A percentile compares a stretch with the other conserved stretches of the same genome.
phyloP scores from a whole-genome alignment of 2,329 filamentous ascomycete species.

The Didymella arachidicola region DNA sequence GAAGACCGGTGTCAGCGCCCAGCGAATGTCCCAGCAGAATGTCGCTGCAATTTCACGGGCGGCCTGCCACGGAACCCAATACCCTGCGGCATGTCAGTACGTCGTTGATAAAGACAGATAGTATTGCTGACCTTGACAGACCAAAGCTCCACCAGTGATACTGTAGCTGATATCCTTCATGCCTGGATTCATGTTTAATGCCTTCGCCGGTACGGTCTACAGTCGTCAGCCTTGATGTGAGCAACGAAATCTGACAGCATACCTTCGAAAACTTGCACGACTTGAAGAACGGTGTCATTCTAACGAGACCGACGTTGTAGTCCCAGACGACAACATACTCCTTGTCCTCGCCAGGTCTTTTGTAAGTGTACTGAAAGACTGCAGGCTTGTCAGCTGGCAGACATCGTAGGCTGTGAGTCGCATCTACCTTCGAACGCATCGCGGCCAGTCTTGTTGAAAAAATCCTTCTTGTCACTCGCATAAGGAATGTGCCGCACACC shows the following conservation, averaged over 20 bases:
- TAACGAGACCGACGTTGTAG: slow-evolving; percentile 91
- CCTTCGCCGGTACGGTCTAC: slow-evolving; percentile 88
- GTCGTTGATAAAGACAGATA: not conserved
- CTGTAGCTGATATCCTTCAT: slow-evolving; percentile 90
- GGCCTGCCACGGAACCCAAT: slow-evolving; percentile 93
- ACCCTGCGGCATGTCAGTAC: slow-evolving; percentile 65
- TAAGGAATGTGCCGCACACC: slow-evolving; percentile 79
- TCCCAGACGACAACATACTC: slow-evolving; percentile 92
- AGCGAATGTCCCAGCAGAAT: slow-evolving; percentile 86
- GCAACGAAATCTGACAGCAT: slow-evolving; percentile 30
- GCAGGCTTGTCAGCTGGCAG: slow-evolving; percentile 20
- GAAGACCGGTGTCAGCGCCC: slow-evolving; percentile 88
- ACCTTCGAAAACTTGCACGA: slow-evolving; percentile 88
- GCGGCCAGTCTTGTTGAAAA: slow-evolving; percentile 83
- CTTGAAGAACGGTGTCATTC: slow-evolving; percentile 95
- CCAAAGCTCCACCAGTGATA: slow-evolving; percentile 90
- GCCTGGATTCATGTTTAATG: slow-evolving; percentile 72
- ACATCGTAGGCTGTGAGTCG: not conserved
- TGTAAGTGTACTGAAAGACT: slow-evolving; percentile 89
- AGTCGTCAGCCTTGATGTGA: slow-evolving; percentile 22
- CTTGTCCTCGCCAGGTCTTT: slow-evolving; percentile 67
- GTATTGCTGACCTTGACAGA: slow-evolving; percentile 69
- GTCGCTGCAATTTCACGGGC: slow-evolving; percentile 87
- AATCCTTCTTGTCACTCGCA: slow-evolving; percentile 91
- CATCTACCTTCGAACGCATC: slow-evolving; percentile 84